Evolutionary conservation across 371 early-diverging fungal genomes (phyloP).

Genomic region (Zychaea mexicana): DNA sequence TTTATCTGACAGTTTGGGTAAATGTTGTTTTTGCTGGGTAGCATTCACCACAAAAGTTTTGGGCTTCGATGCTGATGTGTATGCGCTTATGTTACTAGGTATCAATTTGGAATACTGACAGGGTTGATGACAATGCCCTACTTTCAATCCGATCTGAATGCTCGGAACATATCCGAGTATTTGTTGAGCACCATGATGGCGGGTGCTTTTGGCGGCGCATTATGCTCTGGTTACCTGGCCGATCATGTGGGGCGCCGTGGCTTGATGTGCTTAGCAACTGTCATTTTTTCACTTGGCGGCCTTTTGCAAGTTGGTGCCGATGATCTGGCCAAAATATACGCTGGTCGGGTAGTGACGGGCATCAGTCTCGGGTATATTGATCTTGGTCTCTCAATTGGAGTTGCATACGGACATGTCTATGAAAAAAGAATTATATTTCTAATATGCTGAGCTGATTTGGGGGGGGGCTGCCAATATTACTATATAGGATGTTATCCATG

Average conservation of each 20-base stretch:
- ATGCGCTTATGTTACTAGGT: conserved; percentile 25
- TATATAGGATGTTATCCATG: conserved; percentile 69
- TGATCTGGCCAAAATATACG: conserved; percentile 58
- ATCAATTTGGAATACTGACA: conserved; percentile 51
- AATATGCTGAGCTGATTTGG: too few relatives aligned
- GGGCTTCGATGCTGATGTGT: too few relatives aligned
- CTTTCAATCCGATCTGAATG: conserved; percentile 36
- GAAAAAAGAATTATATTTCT: too few relatives aligned
- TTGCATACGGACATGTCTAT: neutral
- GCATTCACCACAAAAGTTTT: too few relatives aligned
- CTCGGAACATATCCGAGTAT: conserved; percentile 38
- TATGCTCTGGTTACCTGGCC: conserved; percentile 66
- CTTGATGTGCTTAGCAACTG: conserved; percentile 70
- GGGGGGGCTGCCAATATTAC: too few relatives aligned
- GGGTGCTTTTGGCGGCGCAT: conserved; percentile 68
- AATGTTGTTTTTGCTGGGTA: too few relatives aligned
- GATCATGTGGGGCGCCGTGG: conserved; percentile 78
- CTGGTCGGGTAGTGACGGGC: conserved; percentile 82
- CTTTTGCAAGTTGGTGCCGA: conserved; percentile 70
- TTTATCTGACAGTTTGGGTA: conserved; percentile 9
- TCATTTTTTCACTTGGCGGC: conserved; percentile 74
- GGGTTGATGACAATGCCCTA: conserved; percentile 45
- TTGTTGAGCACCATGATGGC: conserved; percentile 72
- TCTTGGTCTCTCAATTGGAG: neutral
- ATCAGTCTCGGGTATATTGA: conserved; percentile 84